A percentile compares a stretch with the other conserved stretches of the same genome.
Evolutionary conservation across 2,329 filamentous ascomycete species (phyloP).

Genomic region (Mycosphaerella sp.): DNA sequence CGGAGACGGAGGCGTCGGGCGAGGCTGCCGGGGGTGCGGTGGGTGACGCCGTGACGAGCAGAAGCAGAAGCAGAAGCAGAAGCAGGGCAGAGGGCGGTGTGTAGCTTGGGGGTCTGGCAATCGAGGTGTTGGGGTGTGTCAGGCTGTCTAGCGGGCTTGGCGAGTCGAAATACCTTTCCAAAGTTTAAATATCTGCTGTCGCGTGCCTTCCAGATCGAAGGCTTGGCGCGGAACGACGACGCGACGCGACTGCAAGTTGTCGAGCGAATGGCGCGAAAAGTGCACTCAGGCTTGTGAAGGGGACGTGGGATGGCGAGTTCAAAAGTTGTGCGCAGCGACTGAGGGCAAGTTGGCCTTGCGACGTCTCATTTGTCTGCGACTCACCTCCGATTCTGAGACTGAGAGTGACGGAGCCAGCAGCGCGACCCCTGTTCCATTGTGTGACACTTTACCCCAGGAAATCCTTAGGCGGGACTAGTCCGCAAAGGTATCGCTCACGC

Average conservation of each 20-base stretch:
- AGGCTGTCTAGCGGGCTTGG: too few relatives aligned
- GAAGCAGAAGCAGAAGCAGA: too few relatives aligned
- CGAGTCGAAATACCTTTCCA: too few relatives aligned
- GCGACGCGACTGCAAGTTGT: background rate
- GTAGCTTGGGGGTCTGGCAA: background rate
- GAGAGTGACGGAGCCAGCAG: background rate
- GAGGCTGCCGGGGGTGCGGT: background rate
- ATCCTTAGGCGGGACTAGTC: background rate
- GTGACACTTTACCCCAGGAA: background rate
- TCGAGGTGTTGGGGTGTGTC: background rate
- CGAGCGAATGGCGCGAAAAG: background rate
- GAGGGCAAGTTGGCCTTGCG: background rate
- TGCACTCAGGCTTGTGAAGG: background rate
- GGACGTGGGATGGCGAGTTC: background rate
- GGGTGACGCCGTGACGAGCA: background rate
- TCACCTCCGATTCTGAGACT: too few relatives aligned
- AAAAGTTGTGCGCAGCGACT: background rate
- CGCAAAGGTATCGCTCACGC: background rate
- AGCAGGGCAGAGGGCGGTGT: background rate
- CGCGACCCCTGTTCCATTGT: background rate
- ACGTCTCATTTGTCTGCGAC: background rate
- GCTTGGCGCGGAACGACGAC: background rate
- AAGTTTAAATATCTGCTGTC: too few relatives aligned
- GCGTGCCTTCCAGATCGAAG: background rate
- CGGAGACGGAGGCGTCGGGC: too few relatives aligned